phyloP scores from a whole-genome alignment of 192 early-diverging fungal species.

The Allomyces macrogynus region DNA sequence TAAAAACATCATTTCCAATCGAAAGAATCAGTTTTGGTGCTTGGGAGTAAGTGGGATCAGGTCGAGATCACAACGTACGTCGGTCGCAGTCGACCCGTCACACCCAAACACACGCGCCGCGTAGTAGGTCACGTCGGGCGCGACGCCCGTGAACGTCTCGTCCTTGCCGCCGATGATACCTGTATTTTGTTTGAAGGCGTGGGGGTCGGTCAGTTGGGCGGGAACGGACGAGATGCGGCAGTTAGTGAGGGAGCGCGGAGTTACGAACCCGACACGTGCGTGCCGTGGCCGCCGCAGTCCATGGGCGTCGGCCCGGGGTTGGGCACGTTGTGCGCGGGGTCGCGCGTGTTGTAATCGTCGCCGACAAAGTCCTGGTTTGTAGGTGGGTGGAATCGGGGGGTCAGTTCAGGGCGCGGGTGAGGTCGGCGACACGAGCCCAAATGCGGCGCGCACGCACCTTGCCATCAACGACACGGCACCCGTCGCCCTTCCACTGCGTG shows the following conservation, averaged over 20 bases:
- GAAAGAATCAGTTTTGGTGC: too few species aligned
- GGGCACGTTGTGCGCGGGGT: conserved; percentile 5
- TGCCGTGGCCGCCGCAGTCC: too few species aligned
- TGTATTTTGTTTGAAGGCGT: too few species aligned
- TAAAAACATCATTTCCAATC: too few species aligned
- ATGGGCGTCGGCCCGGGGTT: conserved; percentile 10
- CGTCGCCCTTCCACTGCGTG: too few species aligned
- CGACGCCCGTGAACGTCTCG: conserved; percentile 31
- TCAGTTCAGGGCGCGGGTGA: too few species aligned
- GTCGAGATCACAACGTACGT: too few species aligned
- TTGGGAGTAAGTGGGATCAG: too few species aligned
- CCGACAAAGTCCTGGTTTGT: conserved; percentile 44
- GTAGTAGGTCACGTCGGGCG: conserved; percentile 40
- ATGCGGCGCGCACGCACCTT: neutral
- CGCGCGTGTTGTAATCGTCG: conserved; percentile 15
- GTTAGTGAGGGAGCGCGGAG: conserved; percentile 51
- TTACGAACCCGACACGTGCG: conserved; percentile 50
- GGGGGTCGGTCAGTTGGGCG: too few species aligned
- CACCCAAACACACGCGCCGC: conserved; percentile 46
- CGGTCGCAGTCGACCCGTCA: conserved; percentile 12
- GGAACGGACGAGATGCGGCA: conserved; percentile 29
- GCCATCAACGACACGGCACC: conserved; percentile 34
- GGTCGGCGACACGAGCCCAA: too few species aligned
- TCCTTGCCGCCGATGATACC: conserved; percentile 1
- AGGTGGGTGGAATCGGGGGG: too few species aligned